Percentiles rank a stretch among this genome's conserved stretches.
These are phyloP conservation scores for Thalassiosira gravida DNA, from an alignment of 352 stramenopile species.

Conservation along the genomic window DNA sequence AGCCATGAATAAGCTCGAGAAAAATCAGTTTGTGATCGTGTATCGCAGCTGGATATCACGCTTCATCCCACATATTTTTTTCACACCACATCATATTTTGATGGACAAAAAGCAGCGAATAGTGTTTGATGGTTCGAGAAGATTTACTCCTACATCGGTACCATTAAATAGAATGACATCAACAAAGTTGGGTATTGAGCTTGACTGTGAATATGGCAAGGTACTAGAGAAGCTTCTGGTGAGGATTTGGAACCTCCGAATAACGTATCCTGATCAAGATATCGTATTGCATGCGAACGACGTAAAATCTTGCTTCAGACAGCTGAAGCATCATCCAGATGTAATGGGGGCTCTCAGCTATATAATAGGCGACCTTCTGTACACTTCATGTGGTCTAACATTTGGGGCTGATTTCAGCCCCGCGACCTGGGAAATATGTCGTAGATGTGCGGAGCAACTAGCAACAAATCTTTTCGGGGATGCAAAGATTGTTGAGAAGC, in stretches of 20 bases:
- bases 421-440: conserved; percentile 15
- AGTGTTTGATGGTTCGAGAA: not conserved
- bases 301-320: conserved; percentile 12
- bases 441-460: conserved; percentile 10
- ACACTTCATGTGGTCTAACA: conserved; percentile 3
- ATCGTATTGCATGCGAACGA: conserved; percentile 8
- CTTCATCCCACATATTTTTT: not conserved
- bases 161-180: conserved; percentile 8
- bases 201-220: not conserved
- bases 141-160: not conserved
- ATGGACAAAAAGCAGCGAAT: not conserved
- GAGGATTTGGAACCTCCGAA: conserved; percentile 1
- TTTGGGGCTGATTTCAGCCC: conserved; percentile 35
- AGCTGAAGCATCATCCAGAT: conserved; percentile 11
- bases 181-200: not conserved
- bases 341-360: not conserved
- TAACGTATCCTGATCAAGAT: conserved; percentile 1
- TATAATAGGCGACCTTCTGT: not conserved
- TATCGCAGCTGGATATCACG: not conserved
- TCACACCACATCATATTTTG: conserved; percentile 2
- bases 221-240: not conserved
- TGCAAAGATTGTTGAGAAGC: conserved; percentile 12
- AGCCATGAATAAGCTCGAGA: not conserved
- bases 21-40: not conserved
- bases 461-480: conserved; percentile 28